These are phyloP conservation scores for Verticillium zaregamsianum DNA, from an alignment of 2,329 filamentous ascomycete genomes.

Conservation along the genomic window DNA sequence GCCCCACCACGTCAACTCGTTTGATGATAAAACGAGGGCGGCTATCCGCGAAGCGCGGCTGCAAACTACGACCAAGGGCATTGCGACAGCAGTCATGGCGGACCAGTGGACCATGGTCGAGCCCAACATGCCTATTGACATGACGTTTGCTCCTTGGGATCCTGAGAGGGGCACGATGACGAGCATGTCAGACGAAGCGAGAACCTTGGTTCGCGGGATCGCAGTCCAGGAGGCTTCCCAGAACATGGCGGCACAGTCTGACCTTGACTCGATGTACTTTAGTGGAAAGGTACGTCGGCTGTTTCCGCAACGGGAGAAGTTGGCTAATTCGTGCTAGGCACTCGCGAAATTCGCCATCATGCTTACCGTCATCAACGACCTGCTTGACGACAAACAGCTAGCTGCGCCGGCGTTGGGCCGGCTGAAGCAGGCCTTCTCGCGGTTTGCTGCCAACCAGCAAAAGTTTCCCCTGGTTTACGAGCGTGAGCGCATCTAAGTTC, in stretches of 20 bases:
- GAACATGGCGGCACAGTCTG: slow-evolving; percentile 67
- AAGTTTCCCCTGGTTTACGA: slow-evolving; percentile 63
- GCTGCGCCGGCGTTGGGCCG: slow-evolving; percentile 54
- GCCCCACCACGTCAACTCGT: slow-evolving; percentile 78
- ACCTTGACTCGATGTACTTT: slow-evolving; percentile 87
- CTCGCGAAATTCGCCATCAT: slow-evolving; percentile 73
- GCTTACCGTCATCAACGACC: slow-evolving; percentile 59
- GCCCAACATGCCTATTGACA: slow-evolving; percentile 61
- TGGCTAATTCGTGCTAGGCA: slow-evolving; percentile 35
- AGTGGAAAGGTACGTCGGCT: slow-evolving; percentile 65
- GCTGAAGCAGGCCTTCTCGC: slow-evolving; percentile 62
- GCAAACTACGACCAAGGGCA: slow-evolving; percentile 81
- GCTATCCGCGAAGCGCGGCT: slow-evolving; percentile 55
- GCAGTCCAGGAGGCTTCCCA: slow-evolving; percentile 72
- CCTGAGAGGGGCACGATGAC: slow-evolving; percentile 44
- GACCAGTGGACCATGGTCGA: slow-evolving; percentile 78
- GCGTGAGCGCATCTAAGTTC: slow-evolving; percentile 31
- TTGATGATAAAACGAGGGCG: slow-evolving; percentile 54
- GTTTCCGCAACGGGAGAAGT: not conserved
- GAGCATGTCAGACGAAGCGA: slow-evolving; percentile 47
- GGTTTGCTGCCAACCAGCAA: slow-evolving; percentile 65
- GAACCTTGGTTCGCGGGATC: slow-evolving; percentile 53
- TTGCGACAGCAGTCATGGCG: slow-evolving; percentile 66
- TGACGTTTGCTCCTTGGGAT: slow-evolving; percentile 79
- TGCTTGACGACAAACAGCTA: slow-evolving; percentile 54